Evolutionary conservation across 2,329 filamentous ascomycete species (phyloP).

Genomic region (Curvularia eragrostidis): DNA sequence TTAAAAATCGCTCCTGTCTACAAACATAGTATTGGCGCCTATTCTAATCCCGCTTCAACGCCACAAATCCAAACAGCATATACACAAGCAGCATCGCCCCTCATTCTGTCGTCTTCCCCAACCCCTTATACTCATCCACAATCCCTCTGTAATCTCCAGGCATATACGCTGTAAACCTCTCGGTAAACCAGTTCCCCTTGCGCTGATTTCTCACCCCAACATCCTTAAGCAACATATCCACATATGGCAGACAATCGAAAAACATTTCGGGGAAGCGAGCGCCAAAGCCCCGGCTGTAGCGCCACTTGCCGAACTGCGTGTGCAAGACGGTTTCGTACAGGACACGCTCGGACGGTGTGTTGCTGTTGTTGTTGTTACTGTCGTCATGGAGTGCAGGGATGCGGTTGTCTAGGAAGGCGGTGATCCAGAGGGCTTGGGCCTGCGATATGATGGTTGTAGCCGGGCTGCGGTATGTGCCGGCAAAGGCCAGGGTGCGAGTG

Average conservation of each 20-base stretch:
- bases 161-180: constrained; percentile 30
- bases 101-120: neutral
- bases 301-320: constrained; percentile 41
- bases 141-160: constrained; percentile 36
- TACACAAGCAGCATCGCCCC: neutral
- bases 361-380: neutral
- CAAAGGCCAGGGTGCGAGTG: constrained; percentile 50
- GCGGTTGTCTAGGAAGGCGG: constrained; percentile 66
- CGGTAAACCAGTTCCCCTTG: constrained; percentile 28
- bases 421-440: constrained; percentile 56
- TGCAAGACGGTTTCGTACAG: constrained; percentile 40
- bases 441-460: constrained; percentile 47
- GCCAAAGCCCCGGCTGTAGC: constrained; percentile 40
- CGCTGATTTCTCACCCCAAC: constrained; percentile 27
- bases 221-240: constrained; percentile 34
- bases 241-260: constrained; percentile 40
- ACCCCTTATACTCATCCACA: constrained; percentile 26
- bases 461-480: constrained; percentile 49
- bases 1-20: neutral
- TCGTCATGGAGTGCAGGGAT: constrained; percentile 38
- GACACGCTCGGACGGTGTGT: constrained; percentile 13
- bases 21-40: neutral
- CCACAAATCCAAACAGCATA: neutral
- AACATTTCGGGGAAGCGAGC: constrained; percentile 38
- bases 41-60: neutral